These are phyloP conservation scores for Acanthamoeba triangularis DNA, from an alignment of 208 protist genomes.

Conservation along the genomic window DNA sequence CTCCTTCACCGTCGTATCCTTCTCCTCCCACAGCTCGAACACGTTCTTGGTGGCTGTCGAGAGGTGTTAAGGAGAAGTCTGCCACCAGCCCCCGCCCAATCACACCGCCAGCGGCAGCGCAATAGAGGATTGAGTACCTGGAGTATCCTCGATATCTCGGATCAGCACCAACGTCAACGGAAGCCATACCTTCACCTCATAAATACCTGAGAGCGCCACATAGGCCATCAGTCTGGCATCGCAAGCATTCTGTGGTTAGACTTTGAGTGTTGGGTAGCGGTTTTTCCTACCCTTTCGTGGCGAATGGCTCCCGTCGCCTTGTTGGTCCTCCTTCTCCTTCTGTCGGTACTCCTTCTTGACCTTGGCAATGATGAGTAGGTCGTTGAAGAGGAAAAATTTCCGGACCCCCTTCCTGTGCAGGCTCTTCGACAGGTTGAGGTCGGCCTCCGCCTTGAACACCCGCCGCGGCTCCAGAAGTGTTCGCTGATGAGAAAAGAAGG, in stretches of 20 bases:
- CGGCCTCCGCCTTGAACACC: conserved; percentile 43
- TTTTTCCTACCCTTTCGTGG: neutral
- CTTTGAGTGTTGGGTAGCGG: neutral
- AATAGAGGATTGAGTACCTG: neutral
- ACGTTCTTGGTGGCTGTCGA: conserved; percentile 28
- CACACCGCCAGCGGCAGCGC: neutral
- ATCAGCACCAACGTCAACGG: neutral
- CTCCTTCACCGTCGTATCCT: conserved; percentile 8
- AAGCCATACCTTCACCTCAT: conserved; percentile 61
- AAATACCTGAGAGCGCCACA: neutral
- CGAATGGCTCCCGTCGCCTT: neutral
- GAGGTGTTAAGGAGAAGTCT: neutral
- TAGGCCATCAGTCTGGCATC: neutral
- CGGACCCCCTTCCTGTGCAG: conserved; percentile 40
- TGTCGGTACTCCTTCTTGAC: conserved; percentile 1
- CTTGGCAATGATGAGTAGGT: conserved; percentile 65
- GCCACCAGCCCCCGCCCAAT: neutral
- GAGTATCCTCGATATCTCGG: conserved; percentile 50
- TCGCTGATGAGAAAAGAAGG: neutral
- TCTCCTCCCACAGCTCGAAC: conserved; percentile 53
- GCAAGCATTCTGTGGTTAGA: no score
- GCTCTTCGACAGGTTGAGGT: conserved; percentile 44
- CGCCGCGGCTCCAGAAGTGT: conserved; percentile 24
- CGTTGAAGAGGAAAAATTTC: conserved; percentile 61
- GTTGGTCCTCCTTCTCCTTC: conserved; percentile 4